These are phyloP conservation scores for Achaetomium macrosporum DNA, from an alignment of 2,329 filamentous ascomycete species.

Conservation along the genomic window DNA sequence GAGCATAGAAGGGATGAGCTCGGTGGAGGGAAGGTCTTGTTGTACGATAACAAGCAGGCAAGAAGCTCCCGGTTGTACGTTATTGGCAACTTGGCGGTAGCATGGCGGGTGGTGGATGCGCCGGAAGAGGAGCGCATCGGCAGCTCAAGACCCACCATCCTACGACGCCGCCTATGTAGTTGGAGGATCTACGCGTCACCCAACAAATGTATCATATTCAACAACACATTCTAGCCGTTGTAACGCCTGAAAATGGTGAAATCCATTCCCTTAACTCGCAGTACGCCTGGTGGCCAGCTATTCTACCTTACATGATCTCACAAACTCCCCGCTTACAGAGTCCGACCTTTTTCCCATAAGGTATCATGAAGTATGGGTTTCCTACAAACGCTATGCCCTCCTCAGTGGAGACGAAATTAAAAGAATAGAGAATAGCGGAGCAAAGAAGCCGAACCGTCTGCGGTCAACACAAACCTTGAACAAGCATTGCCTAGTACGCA, in stretches of 20 bases:
- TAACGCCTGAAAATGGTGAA: background rate
- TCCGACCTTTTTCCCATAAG: conserved; percentile 16
- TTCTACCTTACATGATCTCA: conserved; percentile 15
- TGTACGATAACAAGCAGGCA: too few relatives aligned
- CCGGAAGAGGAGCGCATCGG: too few relatives aligned
- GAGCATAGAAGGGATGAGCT: background rate
- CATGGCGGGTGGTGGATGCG: too few relatives aligned
- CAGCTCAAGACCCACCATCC: background rate
- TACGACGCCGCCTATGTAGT: background rate
- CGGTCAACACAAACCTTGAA: background rate
- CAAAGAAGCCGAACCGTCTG: conserved; percentile 13
- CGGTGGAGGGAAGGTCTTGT: background rate
- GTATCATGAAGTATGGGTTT: conserved; percentile 23
- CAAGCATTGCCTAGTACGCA: background rate
- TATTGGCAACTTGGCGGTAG: too few relatives aligned
- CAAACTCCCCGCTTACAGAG: conserved; percentile 14
- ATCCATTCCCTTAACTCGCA: conserved; percentile 6
- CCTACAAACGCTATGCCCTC: conserved; percentile 15
- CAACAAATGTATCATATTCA: background rate
- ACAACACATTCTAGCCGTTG: background rate
- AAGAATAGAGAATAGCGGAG: conserved; percentile 10
- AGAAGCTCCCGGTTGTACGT: too few relatives aligned
- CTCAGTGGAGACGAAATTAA: conserved; percentile 11
- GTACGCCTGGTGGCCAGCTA: conserved; percentile 14
- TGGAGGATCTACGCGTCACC: too few relatives aligned